These are phyloP conservation scores for Vinca minor DNA, from an alignment of 257 asterid genomes.

Conservation along the genomic window DNA sequence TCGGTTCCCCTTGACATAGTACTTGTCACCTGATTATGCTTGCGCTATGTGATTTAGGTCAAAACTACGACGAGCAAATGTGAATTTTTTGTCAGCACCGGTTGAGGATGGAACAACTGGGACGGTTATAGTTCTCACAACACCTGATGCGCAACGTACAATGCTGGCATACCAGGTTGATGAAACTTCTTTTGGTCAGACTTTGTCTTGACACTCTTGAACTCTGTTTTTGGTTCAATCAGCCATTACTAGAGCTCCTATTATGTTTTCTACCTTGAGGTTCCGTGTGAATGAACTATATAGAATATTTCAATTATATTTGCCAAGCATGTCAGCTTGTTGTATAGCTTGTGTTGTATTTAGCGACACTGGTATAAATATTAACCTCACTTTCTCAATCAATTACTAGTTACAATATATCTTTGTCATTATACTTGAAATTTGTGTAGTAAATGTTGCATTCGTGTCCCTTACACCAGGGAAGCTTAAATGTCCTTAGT, in stretches of 20 bases:
- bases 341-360: too few species aligned
- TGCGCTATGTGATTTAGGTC: conserved; percentile 37
- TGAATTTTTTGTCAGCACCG: conserved; percentile 75
- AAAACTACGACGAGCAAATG: conserved; percentile 83
- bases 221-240: background rate
- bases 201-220: background rate
- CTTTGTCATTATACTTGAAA: too few species aligned
- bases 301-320: too few species aligned
- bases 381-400: too few species aligned
- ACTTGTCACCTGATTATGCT: background rate
- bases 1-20: background rate
- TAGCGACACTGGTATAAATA: too few species aligned
- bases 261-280: background rate
- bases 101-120: conserved; percentile 92
- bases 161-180: conserved; percentile 93
- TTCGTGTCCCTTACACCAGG: too few species aligned
- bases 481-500: too few species aligned
- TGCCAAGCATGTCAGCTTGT: too few species aligned
- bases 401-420: too few species aligned
- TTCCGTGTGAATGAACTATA: background rate
- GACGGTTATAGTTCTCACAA: conserved; percentile 89
- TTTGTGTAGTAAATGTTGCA: too few species aligned
- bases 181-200: conserved; percentile 2
- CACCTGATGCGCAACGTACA: conserved; percentile 93
- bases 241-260: background rate